These are phyloP conservation scores for Suillus weaverae DNA, from an alignment of 768 basidiomycete species.

Conservation along the genomic window DNA sequence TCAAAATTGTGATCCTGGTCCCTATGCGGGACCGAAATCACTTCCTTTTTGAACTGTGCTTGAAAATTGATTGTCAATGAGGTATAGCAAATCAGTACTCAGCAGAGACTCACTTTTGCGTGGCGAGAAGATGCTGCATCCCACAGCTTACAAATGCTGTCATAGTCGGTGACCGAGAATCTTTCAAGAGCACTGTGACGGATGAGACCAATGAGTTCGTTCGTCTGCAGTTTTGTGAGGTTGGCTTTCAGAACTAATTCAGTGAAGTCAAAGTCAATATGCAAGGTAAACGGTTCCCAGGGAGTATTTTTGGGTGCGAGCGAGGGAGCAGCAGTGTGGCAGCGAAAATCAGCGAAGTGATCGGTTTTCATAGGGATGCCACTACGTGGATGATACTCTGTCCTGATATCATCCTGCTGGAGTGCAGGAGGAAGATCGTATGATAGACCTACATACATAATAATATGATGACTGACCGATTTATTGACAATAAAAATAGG, in stretches of 20 bases:
- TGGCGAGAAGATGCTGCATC: not conserved
- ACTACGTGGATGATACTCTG: not conserved
- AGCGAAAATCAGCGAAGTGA: not conserved
- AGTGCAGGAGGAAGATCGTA: too few species aligned
- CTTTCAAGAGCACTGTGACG: not conserved
- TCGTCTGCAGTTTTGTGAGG: too few species aligned
- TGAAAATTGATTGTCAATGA: not conserved
- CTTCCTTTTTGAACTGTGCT: conserved; percentile 18
- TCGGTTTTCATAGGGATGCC: not conserved
- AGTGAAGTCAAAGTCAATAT: too few species aligned
- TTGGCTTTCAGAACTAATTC: too few species aligned
- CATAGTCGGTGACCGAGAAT: not conserved
- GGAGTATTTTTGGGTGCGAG: too few species aligned
- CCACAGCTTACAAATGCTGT: not conserved
- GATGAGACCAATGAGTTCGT: not conserved
- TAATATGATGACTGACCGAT: too few species aligned
- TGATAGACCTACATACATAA: too few species aligned
- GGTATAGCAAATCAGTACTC: not conserved
- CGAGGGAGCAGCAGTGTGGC: not conserved
- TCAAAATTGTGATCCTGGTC: conserved; percentile 15
- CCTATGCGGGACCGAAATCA: conserved; percentile 20
- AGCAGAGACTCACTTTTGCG: not conserved
- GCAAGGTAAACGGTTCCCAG: too few species aligned
- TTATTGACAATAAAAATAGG: too few species aligned
- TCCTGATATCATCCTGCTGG: not conserved